Percentiles rank a stretch among this genome's conserved stretches.
Evolutionary conservation across 1,139 yeast species (phyloP).

Genomic region (Candida buenavistaensis): DNA sequence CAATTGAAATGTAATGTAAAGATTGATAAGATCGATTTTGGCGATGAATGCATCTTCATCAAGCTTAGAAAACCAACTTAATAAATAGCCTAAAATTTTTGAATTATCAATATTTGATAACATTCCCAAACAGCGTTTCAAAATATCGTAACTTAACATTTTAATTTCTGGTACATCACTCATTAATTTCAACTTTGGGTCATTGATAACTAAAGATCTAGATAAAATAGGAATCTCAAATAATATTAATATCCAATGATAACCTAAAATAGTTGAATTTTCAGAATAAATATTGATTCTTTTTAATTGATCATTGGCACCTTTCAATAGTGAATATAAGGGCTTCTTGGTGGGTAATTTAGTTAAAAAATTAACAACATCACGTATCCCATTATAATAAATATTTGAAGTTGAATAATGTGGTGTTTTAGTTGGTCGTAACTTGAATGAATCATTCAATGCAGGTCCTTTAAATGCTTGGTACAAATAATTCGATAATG

Average conservation of each 20-base stretch:
- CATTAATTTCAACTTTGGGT: constrained; percentile 24
- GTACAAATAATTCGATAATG: constrained; percentile 46
- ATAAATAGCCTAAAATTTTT: constrained; percentile 42
- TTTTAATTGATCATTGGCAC: constrained; percentile 48
- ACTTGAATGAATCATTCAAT: constrained; percentile 52
- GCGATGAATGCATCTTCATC: constrained; percentile 37
- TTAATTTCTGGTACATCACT: constrained; percentile 53
- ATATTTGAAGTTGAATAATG: constrained; percentile 47
- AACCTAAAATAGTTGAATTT: constrained; percentile 36
- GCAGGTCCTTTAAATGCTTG: constrained; percentile 42
- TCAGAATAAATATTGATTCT: constrained; percentile 36
- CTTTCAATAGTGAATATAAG: constrained; percentile 49
- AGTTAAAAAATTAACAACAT: constrained; percentile 42
- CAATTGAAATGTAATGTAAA: constrained; percentile 65
- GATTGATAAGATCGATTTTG: constrained; percentile 58
- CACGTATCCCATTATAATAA: constrained; percentile 44
- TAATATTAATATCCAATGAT: constrained; percentile 59
- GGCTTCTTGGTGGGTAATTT: constrained; percentile 63
- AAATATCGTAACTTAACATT: constrained; percentile 58
- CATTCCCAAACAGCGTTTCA: constrained; percentile 66
- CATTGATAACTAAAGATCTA: constrained; percentile 39
- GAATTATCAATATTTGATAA: constrained; percentile 51
- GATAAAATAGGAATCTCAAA: constrained; percentile 61
- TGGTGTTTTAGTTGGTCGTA: constrained; percentile 22
- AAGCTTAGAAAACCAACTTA: constrained; percentile 58